These are phyloP conservation scores for Misopates orontium DNA, from an alignment of 257 asterid genomes.

Conservation along the genomic window DNA sequence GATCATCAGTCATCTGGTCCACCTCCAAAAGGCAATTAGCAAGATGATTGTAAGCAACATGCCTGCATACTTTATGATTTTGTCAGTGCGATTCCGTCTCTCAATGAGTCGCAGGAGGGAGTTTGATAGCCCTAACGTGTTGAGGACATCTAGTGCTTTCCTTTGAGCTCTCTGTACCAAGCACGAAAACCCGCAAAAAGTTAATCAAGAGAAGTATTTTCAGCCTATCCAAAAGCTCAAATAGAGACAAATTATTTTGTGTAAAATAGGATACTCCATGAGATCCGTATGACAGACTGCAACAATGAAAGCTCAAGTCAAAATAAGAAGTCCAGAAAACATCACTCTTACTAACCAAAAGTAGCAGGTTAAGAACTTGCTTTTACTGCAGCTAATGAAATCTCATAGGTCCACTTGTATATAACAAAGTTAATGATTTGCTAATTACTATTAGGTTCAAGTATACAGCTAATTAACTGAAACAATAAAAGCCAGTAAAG, in stretches of 20 bases:
- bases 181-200: conserved; percentile 13
- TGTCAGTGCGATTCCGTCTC: conserved; percentile 83
- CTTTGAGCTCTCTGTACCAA: conserved; percentile 88
- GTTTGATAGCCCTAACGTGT: conserved; percentile 87
- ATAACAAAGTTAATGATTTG: too few relatives aligned
- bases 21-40: conserved; percentile 77
- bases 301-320: too few relatives aligned
- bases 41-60: conserved; percentile 60
- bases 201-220: background rate
- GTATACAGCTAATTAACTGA: too few relatives aligned
- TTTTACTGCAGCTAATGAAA: too few relatives aligned
- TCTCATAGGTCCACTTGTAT: too few relatives aligned
- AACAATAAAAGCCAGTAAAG: too few relatives aligned
- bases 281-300: too few relatives aligned
- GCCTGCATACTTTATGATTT: conserved; percentile 88
- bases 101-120: conserved; percentile 41
- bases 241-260: background rate
- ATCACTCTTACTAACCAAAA: too few relatives aligned
- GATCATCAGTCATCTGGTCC: conserved; percentile 60
- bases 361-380: too few relatives aligned
- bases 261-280: too few relatives aligned
- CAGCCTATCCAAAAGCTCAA: background rate
- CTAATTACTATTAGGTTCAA: too few relatives aligned
- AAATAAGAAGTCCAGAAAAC: too few relatives aligned
- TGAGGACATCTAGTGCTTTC: conserved; percentile 91